A percentile compares a stretch with the other conserved stretches of the same genome.
These are phyloP conservation scores for Ocimum tenuiflorum DNA, from an alignment of 257 asterid species.

Conservation along the genomic window DNA sequence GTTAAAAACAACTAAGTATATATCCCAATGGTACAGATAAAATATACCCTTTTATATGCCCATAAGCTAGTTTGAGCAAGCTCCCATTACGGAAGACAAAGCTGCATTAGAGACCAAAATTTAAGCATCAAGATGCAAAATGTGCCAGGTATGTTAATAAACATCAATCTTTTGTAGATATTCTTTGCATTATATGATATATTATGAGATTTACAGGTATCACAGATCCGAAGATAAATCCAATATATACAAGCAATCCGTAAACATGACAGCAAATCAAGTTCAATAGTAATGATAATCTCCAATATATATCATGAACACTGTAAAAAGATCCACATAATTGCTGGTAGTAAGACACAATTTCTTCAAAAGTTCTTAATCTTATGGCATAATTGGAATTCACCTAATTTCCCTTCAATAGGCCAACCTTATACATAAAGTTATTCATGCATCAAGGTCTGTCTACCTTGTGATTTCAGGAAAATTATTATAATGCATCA, in stretches of 20 bases:
- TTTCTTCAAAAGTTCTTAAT: background rate
- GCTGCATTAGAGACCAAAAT: background rate
- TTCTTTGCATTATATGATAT: background rate
- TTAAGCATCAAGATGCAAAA: background rate
- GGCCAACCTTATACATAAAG: background rate
- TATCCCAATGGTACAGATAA: background rate
- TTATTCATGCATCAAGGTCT: background rate
- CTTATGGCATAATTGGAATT: background rate
- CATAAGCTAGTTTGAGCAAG: background rate
- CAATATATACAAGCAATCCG: background rate
- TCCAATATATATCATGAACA: background rate
- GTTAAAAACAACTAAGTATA: background rate
- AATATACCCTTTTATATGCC: constrained; percentile 4
- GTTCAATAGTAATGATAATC: background rate
- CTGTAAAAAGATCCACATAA: background rate
- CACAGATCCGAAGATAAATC: background rate
- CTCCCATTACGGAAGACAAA: background rate
- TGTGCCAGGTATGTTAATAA: background rate
- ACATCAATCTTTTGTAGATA: background rate
- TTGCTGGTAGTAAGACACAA: too few species aligned
- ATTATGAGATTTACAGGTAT: background rate
- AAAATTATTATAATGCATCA: background rate
- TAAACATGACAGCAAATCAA: background rate
- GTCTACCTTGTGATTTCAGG: background rate
- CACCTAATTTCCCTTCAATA: background rate